Base-by-base conservation (phyloP, 176 grass and related monocot genomes). In the Rhynchospora breviuscula region DNA sequence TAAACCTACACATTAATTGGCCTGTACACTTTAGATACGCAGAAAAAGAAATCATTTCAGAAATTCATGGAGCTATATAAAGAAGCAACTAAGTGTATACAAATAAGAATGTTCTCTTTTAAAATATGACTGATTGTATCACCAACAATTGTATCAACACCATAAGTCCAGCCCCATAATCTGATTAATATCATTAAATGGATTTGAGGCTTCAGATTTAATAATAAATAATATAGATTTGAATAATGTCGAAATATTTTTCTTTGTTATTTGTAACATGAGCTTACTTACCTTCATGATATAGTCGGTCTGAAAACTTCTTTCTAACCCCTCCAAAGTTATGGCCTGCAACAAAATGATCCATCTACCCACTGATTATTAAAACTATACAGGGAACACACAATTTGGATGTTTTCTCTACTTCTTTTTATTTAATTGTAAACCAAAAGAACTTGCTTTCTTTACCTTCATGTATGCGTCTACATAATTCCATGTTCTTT, bases 101-200 rank as follows among this genome's bases (percentile, higher is more conserved):
- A n/a, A n/a, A n/a, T n/a, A n/a, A n/a, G n/a, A n/a, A n/a, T n/a
- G n/a, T n/a, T n/a, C n/a, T n/a, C n/a, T n/a, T n/a, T n/a, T n/a
- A n/a, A n/a, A n/a, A n/a, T n/a, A n/a, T n/a, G n/a, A n/a, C n/a
- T n/a, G n/a, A n/a, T n/a, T n/a, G n/a, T n/a, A n/a, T n/a, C n/a
- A n/a, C n/a, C n/a, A n/a, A n/a, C n/a, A n/a, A n/a, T 84, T 89
- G 87, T 88, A 79, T 97, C 83, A 48, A 90, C 85, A 2, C 26
- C 94, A 97, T 83, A 87, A 87, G 88, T 92, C 94, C 71, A 97
- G 85, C 83, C 94, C 94, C 90, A 94, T 92, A 84, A 97, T 97
- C 94, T 97, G 78, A 31, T 56, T 59, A 56, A 43, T 67, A 61
- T 29, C 26, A 29, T 29, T 29, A 29, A 29, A 29, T 29, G 26